Conservation (phyloP, 169 alveolate genomes). For the Cryptosporidium xiaoi region DNA sequence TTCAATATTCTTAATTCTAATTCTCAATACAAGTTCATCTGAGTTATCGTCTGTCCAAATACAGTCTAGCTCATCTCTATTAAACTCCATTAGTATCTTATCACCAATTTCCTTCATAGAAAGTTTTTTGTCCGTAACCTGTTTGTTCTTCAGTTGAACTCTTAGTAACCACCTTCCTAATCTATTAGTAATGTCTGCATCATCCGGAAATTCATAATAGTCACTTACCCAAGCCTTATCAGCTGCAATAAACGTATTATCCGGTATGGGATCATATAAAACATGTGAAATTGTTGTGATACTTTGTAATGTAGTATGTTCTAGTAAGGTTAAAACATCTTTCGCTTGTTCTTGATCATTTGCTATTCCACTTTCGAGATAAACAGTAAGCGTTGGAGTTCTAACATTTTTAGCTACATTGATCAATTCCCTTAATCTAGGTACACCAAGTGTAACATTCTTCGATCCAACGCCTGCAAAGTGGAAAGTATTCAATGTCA, state of each 20-base stretch:
- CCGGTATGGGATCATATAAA: slow-evolving; percentile 97
- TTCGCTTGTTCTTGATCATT: slow-evolving; percentile 91
- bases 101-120: slow-evolving; percentile 94
- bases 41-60: slow-evolving; percentile 97
- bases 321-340: slow-evolving; percentile 93
- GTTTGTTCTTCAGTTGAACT: slow-evolving; percentile 92
- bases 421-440: slow-evolving; percentile 98
- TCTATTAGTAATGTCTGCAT: slow-evolving; percentile 80
- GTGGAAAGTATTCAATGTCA: slow-evolving; percentile 99
- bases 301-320: slow-evolving; percentile 95
- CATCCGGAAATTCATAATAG: slow-evolving; percentile 95
- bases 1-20: slow-evolving; percentile 88
- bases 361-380: slow-evolving; percentile 88
- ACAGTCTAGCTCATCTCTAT: slow-evolving; percentile 91
- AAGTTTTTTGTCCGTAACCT: slow-evolving; percentile 94
- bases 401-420: slow-evolving; percentile 98
- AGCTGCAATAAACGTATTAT: slow-evolving; percentile 91
- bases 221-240: slow-evolving; percentile 95
- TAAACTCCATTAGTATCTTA: slow-evolving; percentile 88
- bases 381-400: slow-evolving; percentile 97
- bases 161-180: slow-evolving; percentile 95
- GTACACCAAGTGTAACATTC: slow-evolving; percentile 99
- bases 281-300: slow-evolving; percentile 92
- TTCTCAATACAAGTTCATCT: slow-evolving; percentile 94
- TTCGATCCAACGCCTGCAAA: slow-evolving; percentile 99